Evolutionary conservation across 2,329 filamentous ascomycete genomes (phyloP), one percentile per base, ranked within the genome.

Genomic region (Cladosporium sp.): DNA sequence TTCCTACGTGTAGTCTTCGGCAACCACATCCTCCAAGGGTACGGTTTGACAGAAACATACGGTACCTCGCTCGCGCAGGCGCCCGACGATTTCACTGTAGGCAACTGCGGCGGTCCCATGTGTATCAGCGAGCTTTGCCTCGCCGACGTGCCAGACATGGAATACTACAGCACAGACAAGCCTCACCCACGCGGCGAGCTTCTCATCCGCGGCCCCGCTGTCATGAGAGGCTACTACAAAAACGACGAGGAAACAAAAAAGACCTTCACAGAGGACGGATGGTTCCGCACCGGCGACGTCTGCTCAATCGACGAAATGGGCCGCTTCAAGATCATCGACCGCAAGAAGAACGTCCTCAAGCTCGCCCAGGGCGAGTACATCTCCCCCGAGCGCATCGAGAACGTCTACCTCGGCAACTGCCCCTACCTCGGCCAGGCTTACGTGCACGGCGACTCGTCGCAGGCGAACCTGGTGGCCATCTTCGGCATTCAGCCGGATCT

Each of bases 311-410:
- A 99, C 70, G 83, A 84, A 59, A 71, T 88, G 64, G 93, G 93
- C 55, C 88, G 91, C 54, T 86, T 97, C 76, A 84, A 82, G 70
- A 95, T 99, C 70, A 86, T 99, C 62, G 93, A 99, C 71, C 90
- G 93, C 62, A 86, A 90, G 73, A 99, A 99, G 86, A 97, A 97
- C 72, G 89, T 99, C n/a, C 83, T 99, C 66, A 99, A 99, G 80
- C 82, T 99, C 50, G 85, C 92, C 0, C 93, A 99, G 71, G 93
- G 93, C 68, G 93, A 99, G 74, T 99, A 99, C 73, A 89, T 99
- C 63, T 96, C 91, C 1, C 93, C 93, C 12, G 93, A 99, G 74
- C 88, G 91, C 51, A 89, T 99, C 65, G 93, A 99, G 76, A 96
- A 96, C 68, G 86, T 96, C 30, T 95, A 91, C 69, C 77, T 95